phyloP scores from a whole-genome alignment of 306 rosid species.

The Dalbergia cochinchinensis region DNA sequence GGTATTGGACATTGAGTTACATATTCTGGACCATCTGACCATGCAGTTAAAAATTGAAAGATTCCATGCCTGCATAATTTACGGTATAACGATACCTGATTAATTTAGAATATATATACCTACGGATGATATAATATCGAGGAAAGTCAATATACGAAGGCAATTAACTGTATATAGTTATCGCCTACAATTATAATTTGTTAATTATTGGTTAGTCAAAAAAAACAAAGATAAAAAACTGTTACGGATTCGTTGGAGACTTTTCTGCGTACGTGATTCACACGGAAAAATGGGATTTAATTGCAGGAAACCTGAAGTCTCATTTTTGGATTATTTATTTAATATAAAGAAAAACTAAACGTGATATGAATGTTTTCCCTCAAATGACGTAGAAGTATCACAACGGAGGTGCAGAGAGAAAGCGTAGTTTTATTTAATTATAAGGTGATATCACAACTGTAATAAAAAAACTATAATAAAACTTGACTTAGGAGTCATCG shows the following conservation, averaged over 20 bases:
- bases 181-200: background rate
- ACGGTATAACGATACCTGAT: background rate
- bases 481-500: background rate
- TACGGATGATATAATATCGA: background rate
- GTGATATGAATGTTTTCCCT: background rate
- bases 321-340: background rate
- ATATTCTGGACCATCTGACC: conserved; percentile 71
- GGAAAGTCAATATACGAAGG: background rate
- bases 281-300: background rate
- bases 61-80: conserved; percentile 61
- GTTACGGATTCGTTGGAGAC: conserved; percentile 4
- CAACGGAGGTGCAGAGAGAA: background rate
- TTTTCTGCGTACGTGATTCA: background rate
- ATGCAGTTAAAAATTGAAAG: conserved; percentile 55
- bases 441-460: background rate
- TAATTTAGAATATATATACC: background rate
- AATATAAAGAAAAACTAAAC: background rate
- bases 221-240: too few relatives aligned
- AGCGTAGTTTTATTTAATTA: background rate
- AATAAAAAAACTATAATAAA: background rate
- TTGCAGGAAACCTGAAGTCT: background rate
- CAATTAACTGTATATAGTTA: background rate
- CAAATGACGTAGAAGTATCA: conserved; percentile 2
- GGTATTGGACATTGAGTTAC: conserved; percentile 67
- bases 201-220: background rate